Conservation (phyloP, 495 filamentous ascomycete species). For the Viridothelium virens region DNA sequence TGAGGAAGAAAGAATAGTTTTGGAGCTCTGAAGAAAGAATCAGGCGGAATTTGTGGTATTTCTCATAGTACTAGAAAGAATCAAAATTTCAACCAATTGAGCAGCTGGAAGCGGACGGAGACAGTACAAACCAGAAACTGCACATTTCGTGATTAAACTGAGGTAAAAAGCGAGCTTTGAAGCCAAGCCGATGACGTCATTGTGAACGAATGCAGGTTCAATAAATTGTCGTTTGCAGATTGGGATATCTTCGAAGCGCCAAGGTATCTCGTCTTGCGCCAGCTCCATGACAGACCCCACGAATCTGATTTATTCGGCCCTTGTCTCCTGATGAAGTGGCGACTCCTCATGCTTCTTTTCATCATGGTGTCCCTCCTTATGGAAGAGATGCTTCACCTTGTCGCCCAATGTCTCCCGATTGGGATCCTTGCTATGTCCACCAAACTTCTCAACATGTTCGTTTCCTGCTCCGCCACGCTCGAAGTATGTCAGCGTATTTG, state of each 20-base stretch:
- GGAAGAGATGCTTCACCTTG: conserved; percentile 33
- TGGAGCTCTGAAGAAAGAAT: no score
- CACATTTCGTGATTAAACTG: no score
- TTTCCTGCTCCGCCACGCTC: conserved; percentile 36
- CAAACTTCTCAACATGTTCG: conserved; percentile 35
- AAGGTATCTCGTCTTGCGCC: no score
- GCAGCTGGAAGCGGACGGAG: no score
- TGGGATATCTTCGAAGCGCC: no score
- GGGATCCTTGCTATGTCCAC: conserved; percentile 31
- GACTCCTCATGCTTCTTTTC: conserved; percentile 6
- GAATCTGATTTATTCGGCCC: not conserved
- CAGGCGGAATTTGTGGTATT: no score
- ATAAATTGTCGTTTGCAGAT: not conserved
- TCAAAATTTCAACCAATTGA: not conserved
- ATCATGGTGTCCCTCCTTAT: conserved; percentile 19
- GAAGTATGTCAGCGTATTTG: not conserved
- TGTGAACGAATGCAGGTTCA: not conserved
- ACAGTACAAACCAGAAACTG: no score
- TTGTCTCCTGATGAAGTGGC: not conserved
- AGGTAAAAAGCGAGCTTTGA: not conserved
- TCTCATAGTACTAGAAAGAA: not conserved
- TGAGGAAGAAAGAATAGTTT: no score
- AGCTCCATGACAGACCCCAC: no score
- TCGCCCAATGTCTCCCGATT: conserved; percentile 24
- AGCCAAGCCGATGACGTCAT: not conserved